Evolutionary conservation across 345 rosid genomes (phyloP).

Genomic region (Gossypium sturtianum): DNA sequence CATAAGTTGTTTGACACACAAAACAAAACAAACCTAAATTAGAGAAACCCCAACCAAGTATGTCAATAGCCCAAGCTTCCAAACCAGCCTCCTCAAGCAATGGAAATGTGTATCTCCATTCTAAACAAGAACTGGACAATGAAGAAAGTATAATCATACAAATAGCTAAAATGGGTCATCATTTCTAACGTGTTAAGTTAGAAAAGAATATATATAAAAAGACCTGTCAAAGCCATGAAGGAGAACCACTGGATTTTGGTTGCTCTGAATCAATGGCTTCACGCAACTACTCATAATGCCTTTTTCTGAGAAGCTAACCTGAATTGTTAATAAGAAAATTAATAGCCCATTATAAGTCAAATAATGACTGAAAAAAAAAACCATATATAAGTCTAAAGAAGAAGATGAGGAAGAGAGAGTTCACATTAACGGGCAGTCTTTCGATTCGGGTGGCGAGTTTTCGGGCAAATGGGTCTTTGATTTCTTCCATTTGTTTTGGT

Average conservation of each 20-base stretch:
- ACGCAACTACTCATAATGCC: constrained; percentile 77
- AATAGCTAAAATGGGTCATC: background rate
- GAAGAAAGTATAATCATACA: background rate
- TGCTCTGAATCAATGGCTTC: constrained; percentile 47
- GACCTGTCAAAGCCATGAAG: constrained; percentile 96
- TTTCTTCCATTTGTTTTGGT: constrained; percentile 47
- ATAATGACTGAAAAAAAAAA: background rate
- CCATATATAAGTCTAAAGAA: background rate
- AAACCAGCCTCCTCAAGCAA: constrained; percentile 87
- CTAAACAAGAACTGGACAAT: constrained; percentile 80
- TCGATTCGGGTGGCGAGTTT: constrained; percentile 55
- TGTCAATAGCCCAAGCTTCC: constrained; percentile 87
- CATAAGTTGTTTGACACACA: background rate
- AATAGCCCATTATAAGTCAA: background rate
- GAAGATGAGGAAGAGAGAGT: background rate
- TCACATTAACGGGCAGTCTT: constrained; percentile 47
- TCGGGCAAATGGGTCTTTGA: constrained; percentile 50
- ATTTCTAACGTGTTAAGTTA: background rate
- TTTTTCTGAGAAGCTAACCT: constrained; percentile 50
- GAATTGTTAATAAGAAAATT: background rate
- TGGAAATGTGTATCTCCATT: constrained; percentile 84
- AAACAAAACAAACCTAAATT: constrained; percentile 53
- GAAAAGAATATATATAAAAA: background rate
- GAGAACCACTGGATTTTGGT: constrained; percentile 64
- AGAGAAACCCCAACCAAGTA: constrained; percentile 97